Evolutionary conservation across 805 yeast species (phyloP), one percentile per base, ranked within the genome.

Genomic region (Sugiyamaella floridensis): DNA sequence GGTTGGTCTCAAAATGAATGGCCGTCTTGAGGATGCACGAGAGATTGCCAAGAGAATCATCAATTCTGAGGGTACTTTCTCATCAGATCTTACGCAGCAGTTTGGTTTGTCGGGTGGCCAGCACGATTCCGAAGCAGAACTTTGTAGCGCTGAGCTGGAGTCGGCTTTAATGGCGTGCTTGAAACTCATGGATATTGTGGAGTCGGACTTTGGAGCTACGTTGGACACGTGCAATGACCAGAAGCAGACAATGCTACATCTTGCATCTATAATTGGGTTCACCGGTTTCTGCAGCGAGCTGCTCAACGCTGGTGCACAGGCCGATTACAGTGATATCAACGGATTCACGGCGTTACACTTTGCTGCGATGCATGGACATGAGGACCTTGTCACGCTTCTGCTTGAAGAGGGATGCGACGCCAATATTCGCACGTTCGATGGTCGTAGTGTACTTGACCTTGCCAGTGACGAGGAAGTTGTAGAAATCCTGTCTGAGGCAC

Each of bases 1-100:
- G 61, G 97, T 93, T 42, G 99, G 99, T 1, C 75, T 90, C 69
- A 92, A 92, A 71, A 89, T 92, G 97, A 90, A 89, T 64, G 99
- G 98, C 54, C 84, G 85, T 63, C 73, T 93, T 53, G 98, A 93
- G 65, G 97, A 92, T 68, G 97, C 98, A 1, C 81, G 87, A 60
- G 89, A 89, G 64, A 87, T 93, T 61, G 98, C 98, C 1, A 85
- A 85, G 67, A 76, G 96, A 58, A 89, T 93, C 59, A 89, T 92
- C 50, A 95, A 93, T 11, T 77, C 28, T 43, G 54, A 58, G 18
- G 52, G 50, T 9, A 49, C 50, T 10, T 41, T 53, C 16, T 32
- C 54, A 2, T 28, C 50, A 8, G 29, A 43, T 28, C 51, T 56
- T 6, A 49, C 48, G 19, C 43, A 49, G 28, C 47, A 50, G n/a